A percentile compares a stretch with the other conserved stretches of the same genome.
Conservation (phyloP, 73 alveolate genomes). For the Durusdinium trenchii region DNA sequence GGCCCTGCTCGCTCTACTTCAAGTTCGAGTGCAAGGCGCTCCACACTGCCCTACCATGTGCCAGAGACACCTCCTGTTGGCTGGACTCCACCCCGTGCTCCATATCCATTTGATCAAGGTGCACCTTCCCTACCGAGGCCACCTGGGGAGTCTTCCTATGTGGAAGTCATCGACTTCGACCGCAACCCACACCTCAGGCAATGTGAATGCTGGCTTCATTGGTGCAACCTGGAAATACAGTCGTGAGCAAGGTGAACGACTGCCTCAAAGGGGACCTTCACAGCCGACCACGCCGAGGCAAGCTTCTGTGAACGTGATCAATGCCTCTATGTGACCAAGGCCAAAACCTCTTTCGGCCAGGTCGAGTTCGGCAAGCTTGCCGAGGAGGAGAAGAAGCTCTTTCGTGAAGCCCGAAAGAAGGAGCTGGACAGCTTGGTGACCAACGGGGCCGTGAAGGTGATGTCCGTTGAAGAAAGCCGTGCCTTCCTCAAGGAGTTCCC, state of each 20-base stretch:
- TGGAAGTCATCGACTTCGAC: neutral
- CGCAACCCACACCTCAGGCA: neutral
- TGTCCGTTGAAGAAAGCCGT: neutral
- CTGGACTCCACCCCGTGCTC: no score
- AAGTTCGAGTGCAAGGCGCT: no score
- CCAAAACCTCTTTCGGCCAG: constrained; percentile 38
- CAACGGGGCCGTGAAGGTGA: neutral
- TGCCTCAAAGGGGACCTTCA: neutral
- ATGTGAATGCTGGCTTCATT: neutral
- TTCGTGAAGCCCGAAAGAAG: neutral
- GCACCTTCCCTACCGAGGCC: neutral
- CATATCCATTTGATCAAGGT: neutral
- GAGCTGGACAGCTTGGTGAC: constrained; percentile 15
- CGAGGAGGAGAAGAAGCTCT: neutral
- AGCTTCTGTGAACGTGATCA: neutral
- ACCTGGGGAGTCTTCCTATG: neutral
- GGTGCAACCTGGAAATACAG: neutral
- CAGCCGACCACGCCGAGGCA: neutral
- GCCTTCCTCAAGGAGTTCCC: neutral
- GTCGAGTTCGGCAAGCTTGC: neutral
- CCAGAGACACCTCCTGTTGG: no score
- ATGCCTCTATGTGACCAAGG: constrained; percentile 33
- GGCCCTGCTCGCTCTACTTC: no score
- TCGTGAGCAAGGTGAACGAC: neutral
- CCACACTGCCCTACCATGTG: no score